phyloP scores from a whole-genome alignment of 495 filamentous ascomycete species.

The Podospora anserina region DNA sequence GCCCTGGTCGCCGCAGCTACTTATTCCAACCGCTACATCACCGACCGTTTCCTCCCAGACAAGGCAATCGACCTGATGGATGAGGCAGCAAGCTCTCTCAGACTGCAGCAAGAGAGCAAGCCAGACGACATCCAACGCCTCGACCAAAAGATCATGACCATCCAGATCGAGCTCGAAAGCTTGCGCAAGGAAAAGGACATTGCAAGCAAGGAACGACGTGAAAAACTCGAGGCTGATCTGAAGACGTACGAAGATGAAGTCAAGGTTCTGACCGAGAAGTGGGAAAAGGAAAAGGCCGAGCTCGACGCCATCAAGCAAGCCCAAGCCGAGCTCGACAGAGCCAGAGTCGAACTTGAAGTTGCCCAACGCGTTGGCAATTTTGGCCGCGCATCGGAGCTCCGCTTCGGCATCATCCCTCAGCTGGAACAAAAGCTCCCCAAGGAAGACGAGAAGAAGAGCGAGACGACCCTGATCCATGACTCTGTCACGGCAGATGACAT shows the following conservation, averaged over 20 bases:
- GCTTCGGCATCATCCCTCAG: constrained; percentile 79
- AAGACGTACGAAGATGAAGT: constrained; percentile 71
- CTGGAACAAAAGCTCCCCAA: constrained; percentile 76
- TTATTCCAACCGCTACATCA: constrained; percentile 93
- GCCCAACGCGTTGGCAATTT: constrained; percentile 92
- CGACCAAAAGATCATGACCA: constrained; percentile 92
- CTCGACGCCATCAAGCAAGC: constrained; percentile 81
- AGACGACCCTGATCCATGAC: constrained; percentile 76
- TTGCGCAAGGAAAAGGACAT: constrained; percentile 92
- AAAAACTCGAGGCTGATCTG: constrained; percentile 73
- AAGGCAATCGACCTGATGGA: constrained; percentile 97
- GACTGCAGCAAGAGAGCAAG: constrained; percentile 94
- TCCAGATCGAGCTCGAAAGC: constrained; percentile 96
- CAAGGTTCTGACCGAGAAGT: constrained; percentile 63
- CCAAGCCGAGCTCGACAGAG: constrained; percentile 80
- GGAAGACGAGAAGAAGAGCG: constrained; percentile 55
- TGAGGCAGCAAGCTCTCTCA: constrained; percentile 85
- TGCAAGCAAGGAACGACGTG: constrained; percentile 79
- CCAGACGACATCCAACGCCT: constrained; percentile 88
- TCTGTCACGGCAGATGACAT: constrained; percentile 93
- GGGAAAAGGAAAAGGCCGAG: constrained; percentile 85
- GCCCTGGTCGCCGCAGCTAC: constrained; percentile 89
- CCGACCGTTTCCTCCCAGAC: constrained; percentile 90
- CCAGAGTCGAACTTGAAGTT: constrained; percentile 77
- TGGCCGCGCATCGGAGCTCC: constrained; percentile 77